These are phyloP conservation scores for Allium cepa DNA, from an alignment of 106 monocot genomes.

Conservation along the genomic window DNA sequence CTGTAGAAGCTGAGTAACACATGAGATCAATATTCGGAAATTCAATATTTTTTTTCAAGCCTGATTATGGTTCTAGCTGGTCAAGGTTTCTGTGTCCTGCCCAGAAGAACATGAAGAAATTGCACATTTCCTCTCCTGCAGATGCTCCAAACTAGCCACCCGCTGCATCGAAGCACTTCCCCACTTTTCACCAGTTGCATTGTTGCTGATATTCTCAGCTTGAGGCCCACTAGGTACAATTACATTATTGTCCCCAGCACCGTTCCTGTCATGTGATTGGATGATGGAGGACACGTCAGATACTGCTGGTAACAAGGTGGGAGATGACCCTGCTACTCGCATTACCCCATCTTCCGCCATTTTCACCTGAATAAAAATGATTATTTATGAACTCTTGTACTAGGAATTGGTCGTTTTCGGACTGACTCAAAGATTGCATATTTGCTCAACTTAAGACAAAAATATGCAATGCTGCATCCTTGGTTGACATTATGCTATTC, in stretches of 20 bases:
- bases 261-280: constrained; percentile 17
- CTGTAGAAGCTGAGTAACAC: too few species aligned
- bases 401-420: too few species aligned
- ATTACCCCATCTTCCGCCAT: constrained; percentile 76
- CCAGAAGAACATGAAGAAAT: constrained; percentile 7
- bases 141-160: constrained; percentile 30
- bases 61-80: constrained; percentile 16
- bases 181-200: constrained; percentile 3
- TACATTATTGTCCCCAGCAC: constrained; percentile 6
- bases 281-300: constrained; percentile 31
- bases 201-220: constrained; percentile 1
- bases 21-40: too few species aligned
- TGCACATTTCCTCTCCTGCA: constrained; percentile 30
- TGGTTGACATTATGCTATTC: too few species aligned
- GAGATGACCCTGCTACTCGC: constrained; percentile 41
- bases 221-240: background rate
- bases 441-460: too few species aligned
- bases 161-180: constrained; percentile 28
- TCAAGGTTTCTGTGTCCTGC: constrained; percentile 12
- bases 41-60: background rate
- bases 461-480: too few species aligned
- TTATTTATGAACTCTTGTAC: background rate
- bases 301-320: constrained; percentile 21
- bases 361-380: constrained; percentile 47
- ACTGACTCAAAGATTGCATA: too few species aligned